Evolutionary conservation across 2,329 filamentous ascomycete species (phyloP), one percentile per base, ranked within the genome.

Genomic region (Penicillium sp.): DNA sequence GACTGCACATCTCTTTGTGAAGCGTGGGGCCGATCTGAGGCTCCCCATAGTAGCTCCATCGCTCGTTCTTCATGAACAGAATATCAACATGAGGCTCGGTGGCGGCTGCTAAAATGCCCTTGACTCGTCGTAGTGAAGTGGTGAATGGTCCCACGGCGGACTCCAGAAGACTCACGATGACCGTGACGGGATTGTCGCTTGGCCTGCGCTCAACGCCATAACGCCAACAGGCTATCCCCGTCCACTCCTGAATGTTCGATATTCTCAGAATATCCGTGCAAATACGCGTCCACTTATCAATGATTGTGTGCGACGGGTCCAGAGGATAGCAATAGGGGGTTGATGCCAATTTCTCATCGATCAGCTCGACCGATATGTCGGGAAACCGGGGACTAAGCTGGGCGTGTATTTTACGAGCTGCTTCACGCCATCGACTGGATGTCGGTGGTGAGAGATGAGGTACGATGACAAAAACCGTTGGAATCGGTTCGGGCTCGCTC

Each of bases 11-110:
- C n/a, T 18, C 16, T 4, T 4, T 7, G 13, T 5, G 29, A 16
- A 32, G 16, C 13, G 15, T 15, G 7, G 29, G 29, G 29, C 29
- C 29, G 6, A 29, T 29, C 6, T 29, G 8, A 14, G 26, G 26
- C 26, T 29, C 26, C 8, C 6, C 13, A n/a, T 6, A 10, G 13
- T 14, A 8, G 7, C 5, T 6, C 5, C 13, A n/a, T 6, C 13
- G 9, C 7, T 32, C 29, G 15, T 32, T 32, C 29, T 32, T 32
- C 8, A 32, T 32, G 29, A 32, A 32, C 4, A 32, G 29, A 16
- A 32, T 15, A 9, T 32, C 13, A 7, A 32, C 15, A 32, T 32
- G 9, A 7, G 4, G 13, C 7, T 16, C 29, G 4, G 13, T 7
- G 7, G 15, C 4, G 7, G 8, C 17, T 7, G 29, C 29, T 6